Evolutionary conservation across 805 yeast genomes (phyloP), one percentile per base, ranked within the genome.

Genomic region (Hanseniaspora taiwanica): DNA sequence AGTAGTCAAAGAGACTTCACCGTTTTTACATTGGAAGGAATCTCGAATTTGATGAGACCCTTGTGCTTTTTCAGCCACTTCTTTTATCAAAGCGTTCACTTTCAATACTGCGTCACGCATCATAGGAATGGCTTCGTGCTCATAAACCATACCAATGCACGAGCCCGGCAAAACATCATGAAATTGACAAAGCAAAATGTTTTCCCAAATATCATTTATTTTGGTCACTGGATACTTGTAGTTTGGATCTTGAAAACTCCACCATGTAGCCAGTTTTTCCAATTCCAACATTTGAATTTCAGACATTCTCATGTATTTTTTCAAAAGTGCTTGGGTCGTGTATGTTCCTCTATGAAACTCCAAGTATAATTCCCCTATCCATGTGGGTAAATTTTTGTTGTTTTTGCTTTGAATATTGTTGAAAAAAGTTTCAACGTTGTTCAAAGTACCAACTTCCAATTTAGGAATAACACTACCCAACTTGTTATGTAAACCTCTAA

Each of bases 101-200:
- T 64, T 62, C 16, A 65, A 60, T 43, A 80, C 63, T 19, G 78
- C 80, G 13, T 67, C 61, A 5, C 64, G 65, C 50, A 87, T 69
- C 73, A 83, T 77, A 24, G 89, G 87, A 54, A 77, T 73, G 8
- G 89, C 96, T 51, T 81, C 91, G 50, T 85, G 86, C 37, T 73
- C 76, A 55, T 91, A 89, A 12, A 91, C 96, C 76, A 84, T 75
- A 46, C 85, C 95, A 52, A 89, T 89, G 60, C 95, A 84, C 5
- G 94, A 80, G 2, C 98, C 98, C 2, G 98, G 98, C 39, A 91
- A 68, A n/a, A 89, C 96, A 63, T 89, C 98, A 59, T 89, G 98
- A 65, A 89, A 89, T 57, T 89, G 97, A 55, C 95, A 86, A 42
- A 91, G 64, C 45, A 86, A 74, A 17, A 89, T 75, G 58, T 83